A percentile compares a stretch with the other conserved stretches of the same genome.
Evolutionary conservation across 2,329 filamentous ascomycete species (phyloP).

Genomic region (Neoarthrinium moseri): DNA sequence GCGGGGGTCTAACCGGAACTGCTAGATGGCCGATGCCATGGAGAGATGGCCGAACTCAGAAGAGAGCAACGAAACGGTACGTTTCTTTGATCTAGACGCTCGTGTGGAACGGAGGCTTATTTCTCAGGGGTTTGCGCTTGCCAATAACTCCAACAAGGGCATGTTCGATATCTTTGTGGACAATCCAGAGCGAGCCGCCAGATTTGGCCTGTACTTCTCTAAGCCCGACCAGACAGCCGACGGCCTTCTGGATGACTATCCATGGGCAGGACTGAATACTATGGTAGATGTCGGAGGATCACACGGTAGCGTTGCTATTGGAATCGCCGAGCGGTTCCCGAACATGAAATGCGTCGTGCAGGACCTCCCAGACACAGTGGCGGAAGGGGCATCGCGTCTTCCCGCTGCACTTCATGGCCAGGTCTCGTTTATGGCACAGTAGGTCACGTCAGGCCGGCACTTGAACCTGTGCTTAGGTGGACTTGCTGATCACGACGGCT

Average conservation of each 20-base stretch:
- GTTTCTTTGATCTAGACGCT: neutral
- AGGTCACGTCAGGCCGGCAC: too few species aligned
- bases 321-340: slow-evolving; percentile 48
- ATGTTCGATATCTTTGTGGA: slow-evolving; percentile 23
- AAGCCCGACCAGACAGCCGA: slow-evolving; percentile 13
- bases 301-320: slow-evolving; percentile 56
- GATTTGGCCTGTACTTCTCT: slow-evolving; percentile 17
- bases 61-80: slow-evolving; percentile 21
- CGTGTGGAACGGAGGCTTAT: neutral
- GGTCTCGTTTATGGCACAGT: neutral
- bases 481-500: neutral
- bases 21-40: slow-evolving; percentile 20
- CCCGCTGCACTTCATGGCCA: slow-evolving; percentile 11
- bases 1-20: neutral
- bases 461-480: slow-evolving; percentile 17
- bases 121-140: slow-evolving; percentile 19
- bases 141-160: slow-evolving; percentile 19
- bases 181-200: slow-evolving; percentile 14
- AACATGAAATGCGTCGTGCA: slow-evolving; percentile 21
- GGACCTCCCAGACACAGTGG: slow-evolving; percentile 21
- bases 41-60: slow-evolving; percentile 25
- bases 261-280: slow-evolving; percentile 17
- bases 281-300: slow-evolving; percentile 60
- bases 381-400: slow-evolving; percentile 11
- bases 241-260: slow-evolving; percentile 17